Percentiles rank a stretch among this genome's conserved stretches.
Conservation (phyloP, 2,329 filamentous ascomycete genomes). For the Scedosporium boydii region DNA sequence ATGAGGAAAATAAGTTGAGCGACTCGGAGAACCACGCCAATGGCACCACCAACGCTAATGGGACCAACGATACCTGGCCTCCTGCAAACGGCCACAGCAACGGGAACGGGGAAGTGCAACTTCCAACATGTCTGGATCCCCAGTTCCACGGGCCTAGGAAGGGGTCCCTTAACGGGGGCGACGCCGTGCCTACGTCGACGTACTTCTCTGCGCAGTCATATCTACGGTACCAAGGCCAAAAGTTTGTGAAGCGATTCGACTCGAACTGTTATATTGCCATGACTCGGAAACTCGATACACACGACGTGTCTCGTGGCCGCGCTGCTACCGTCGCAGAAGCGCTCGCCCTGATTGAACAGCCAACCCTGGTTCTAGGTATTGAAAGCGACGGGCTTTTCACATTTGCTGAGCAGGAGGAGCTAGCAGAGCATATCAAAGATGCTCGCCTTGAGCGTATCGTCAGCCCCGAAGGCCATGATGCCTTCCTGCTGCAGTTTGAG, state of each 20-base stretch:
- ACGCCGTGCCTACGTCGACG: conserved; percentile 51
- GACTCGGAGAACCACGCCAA: conserved; percentile 18
- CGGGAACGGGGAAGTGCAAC: conserved; percentile 19
- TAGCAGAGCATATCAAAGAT: conserved; percentile 72
- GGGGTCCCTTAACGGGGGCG: conserved; percentile 37
- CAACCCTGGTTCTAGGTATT: conserved; percentile 84
- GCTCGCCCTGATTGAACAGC: conserved; percentile 75
- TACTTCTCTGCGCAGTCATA: conserved; percentile 99
- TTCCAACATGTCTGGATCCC: conserved; percentile 39
- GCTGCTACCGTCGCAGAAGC: conserved; percentile 61
- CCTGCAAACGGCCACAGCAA: conserved; percentile 17
- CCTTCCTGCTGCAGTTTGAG: conserved; percentile 92
- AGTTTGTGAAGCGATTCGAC: conserved; percentile 96
- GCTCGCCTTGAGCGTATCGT: conserved; percentile 79
- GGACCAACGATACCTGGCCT: conserved; percentile 6
- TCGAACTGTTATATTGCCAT: conserved; percentile 99
- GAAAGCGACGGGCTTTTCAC: conserved; percentile 95
- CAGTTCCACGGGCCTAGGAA: conserved; percentile 60
- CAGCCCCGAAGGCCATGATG: conserved; percentile 90
- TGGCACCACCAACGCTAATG: conserved; percentile 13
- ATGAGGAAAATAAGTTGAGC: conserved; percentile 9
- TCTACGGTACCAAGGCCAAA: conserved; percentile 88
- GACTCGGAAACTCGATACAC: conserved; percentile 93
- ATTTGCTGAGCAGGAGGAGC: conserved; percentile 89
- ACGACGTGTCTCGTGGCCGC: conserved; percentile 81